Percentiles rank a stretch among this genome's conserved stretches.
These are phyloP conservation scores for Endocarpon pusillum DNA, from an alignment of 495 filamentous ascomycete genomes.

Conservation along the genomic window DNA sequence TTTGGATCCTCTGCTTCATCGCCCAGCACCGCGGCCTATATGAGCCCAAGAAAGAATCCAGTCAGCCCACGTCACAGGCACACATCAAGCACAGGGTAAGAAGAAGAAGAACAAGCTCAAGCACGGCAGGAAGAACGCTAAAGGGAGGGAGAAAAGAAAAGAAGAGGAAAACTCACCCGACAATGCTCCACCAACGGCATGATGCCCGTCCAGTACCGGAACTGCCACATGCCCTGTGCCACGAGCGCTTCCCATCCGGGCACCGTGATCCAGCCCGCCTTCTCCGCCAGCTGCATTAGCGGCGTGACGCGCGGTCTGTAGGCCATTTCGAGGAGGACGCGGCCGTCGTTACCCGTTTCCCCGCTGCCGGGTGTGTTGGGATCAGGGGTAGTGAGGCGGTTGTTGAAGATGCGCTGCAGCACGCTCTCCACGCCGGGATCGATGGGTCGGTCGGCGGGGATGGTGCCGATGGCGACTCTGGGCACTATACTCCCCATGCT, in stretches of 20 bases:
- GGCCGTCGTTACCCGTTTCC: slow-evolving; percentile 15
- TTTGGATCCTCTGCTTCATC: too few relatives aligned
- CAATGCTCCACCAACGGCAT: slow-evolving; percentile 49
- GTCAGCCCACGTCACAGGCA: too few relatives aligned
- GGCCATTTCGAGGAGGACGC: slow-evolving; percentile 84
- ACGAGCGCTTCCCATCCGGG: slow-evolving; percentile 80
- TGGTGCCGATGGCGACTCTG: slow-evolving; percentile 66
- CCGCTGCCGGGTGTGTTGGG: slow-evolving; percentile 14
- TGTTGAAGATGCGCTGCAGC: slow-evolving; percentile 44
- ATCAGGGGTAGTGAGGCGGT: slow-evolving; percentile 26
- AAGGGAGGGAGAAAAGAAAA: too few relatives aligned
- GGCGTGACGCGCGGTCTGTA: slow-evolving; percentile 77
- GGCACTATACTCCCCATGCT: too few relatives aligned
- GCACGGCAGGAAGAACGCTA: too few relatives aligned
- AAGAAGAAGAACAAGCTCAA: too few relatives aligned
- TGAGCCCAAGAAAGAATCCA: too few relatives aligned
- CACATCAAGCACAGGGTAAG: too few relatives aligned
- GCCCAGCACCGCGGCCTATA: too few relatives aligned
- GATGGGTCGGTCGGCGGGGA: slow-evolving; percentile 78
- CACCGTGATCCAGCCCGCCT: slow-evolving; percentile 71
- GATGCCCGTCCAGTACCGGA: slow-evolving; percentile 66
- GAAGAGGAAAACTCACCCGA: slow-evolving; percentile 18
- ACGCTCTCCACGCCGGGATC: slow-evolving; percentile 53
- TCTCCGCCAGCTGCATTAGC: slow-evolving; percentile 68
- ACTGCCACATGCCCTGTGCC: slow-evolving; percentile 75